These are phyloP conservation scores for Crithidia expoeki DNA, from an alignment of 208 protist genomes.

Conservation along the genomic window DNA sequence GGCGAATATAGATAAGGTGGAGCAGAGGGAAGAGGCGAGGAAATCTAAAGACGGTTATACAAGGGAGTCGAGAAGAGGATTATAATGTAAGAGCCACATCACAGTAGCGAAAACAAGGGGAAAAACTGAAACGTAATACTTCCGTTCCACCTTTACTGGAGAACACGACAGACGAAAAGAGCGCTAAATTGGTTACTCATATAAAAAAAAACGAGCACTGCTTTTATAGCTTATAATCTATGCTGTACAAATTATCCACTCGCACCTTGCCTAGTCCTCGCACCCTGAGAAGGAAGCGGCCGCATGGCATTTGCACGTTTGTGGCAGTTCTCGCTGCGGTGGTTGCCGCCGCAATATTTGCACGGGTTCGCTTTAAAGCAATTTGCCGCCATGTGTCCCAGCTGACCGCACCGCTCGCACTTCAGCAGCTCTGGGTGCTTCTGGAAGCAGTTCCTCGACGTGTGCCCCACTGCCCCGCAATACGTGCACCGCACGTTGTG, in stretches of 20 bases:
- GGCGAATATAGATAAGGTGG: neutral
- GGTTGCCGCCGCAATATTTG: slow-evolving; percentile 85
- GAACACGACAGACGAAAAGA: too few relatives aligned
- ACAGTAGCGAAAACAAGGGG: too few relatives aligned
- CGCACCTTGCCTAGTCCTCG: neutral
- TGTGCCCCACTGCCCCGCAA: slow-evolving; percentile 84
- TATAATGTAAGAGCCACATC: too few relatives aligned
- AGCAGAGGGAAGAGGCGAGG: neutral
- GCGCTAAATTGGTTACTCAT: too few relatives aligned
- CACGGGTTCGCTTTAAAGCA: slow-evolving; percentile 90
- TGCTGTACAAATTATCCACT: neutral
- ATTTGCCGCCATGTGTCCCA: slow-evolving; percentile 72
- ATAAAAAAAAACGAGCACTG: too few relatives aligned
- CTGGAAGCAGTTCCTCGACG: slow-evolving; percentile 68
- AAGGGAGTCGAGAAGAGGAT: too few relatives aligned
- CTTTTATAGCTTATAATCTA: too few relatives aligned
- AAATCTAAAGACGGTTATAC: neutral
- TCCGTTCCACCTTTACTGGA: too few relatives aligned
- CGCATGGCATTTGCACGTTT: slow-evolving; percentile 10
- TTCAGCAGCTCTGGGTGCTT: slow-evolving; percentile 87
- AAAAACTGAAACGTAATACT: too few relatives aligned
- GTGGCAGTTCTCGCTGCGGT: slow-evolving; percentile 87
- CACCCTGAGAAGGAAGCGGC: neutral
- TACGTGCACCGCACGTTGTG: slow-evolving; percentile 41
- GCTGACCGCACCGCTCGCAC: slow-evolving; percentile 82